Percentiles rank a stretch among this genome's conserved stretches.
Evolutionary conservation across 371 early-diverging fungal genomes (phyloP).

Genomic region (Mitosporidium daphniae): DNA sequence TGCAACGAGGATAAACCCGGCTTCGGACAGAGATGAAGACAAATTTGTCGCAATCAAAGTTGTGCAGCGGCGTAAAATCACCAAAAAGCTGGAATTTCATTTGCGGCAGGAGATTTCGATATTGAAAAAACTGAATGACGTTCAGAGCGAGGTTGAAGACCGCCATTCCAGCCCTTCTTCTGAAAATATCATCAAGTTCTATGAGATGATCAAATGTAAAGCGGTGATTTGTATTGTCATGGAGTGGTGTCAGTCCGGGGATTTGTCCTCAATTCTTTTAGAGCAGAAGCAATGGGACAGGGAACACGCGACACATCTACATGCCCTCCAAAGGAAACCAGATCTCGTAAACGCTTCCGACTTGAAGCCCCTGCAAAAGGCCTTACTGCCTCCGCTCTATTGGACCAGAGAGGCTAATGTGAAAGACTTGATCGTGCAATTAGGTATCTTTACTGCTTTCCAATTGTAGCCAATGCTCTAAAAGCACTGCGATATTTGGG

Average conservation of each 20-base stretch:
- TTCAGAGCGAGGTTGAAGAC: no score
- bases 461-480: slow-evolving; percentile 22
- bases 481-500: slow-evolving; percentile 35
- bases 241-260: slow-evolving; percentile 67
- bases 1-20: slow-evolving; percentile 9
- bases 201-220: slow-evolving; percentile 39
- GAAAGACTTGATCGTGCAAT: slow-evolving; percentile 36
- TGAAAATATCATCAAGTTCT: slow-evolving; percentile 38
- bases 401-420: slow-evolving; percentile 19
- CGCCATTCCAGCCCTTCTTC: no score
- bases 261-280: slow-evolving; percentile 47
- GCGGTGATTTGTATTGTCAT: slow-evolving; percentile 54
- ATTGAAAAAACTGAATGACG: slow-evolving; percentile 34
- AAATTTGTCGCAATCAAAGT: slow-evolving; percentile 40
- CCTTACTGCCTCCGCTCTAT: slow-evolving; percentile 7
- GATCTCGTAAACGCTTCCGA: no score
- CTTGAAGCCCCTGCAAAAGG: slow-evolving; percentile 1
- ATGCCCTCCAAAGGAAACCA: no score
- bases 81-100: slow-evolving; percentile 42
- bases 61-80: slow-evolving; percentile 37
- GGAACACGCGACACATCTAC: slow-evolving; percentile 2
- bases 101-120: slow-evolving; percentile 62
- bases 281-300: slow-evolving; percentile 15
- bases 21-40: slow-evolving; percentile 4
- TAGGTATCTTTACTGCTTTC: slow-evolving; percentile 12